A percentile compares a stretch with the other conserved stretches of the same genome.
phyloP scores from a whole-genome alignment of 306 rosid species.

The Castanea mollissima region DNA sequence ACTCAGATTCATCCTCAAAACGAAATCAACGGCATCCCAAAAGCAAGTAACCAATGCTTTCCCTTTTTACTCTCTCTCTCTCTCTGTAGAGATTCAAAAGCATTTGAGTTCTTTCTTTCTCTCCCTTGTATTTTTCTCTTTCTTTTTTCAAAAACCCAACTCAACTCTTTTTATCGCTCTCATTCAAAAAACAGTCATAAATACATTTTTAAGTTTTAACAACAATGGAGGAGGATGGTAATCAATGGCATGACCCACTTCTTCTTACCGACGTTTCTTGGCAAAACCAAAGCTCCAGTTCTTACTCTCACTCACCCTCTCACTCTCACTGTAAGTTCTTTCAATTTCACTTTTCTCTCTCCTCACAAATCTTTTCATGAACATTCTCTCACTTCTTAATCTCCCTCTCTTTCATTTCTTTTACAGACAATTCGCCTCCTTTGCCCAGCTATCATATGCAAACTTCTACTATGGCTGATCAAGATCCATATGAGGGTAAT shows the following conservation, averaged over 20 bases:
- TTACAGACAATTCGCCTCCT: conserved; percentile 29
- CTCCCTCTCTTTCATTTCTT: neutral
- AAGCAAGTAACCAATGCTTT: neutral
- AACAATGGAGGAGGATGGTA: conserved; percentile 40
- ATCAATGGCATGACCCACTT: conserved; percentile 60
- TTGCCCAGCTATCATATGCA: conserved; percentile 28
- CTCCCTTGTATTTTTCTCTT: neutral
- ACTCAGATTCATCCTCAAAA: conserved; percentile 17
- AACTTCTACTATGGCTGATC: conserved; percentile 44
- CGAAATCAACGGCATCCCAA: conserved; percentile 29
- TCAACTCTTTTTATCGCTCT: conserved; percentile 13
- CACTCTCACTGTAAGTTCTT: conserved; percentile 33
- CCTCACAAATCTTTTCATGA: neutral
- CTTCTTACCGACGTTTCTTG: conserved; percentile 55
- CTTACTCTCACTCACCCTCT: conserved; percentile 3
- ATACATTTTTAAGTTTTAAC: conserved; percentile 10
- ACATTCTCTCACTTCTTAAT: conserved; percentile 19
- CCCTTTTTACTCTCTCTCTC: neutral
- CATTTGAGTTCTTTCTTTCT: neutral
- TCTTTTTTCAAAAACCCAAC: conserved; percentile 18
- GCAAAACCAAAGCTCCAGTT: conserved; percentile 25
- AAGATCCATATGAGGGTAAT: conserved; percentile 23
- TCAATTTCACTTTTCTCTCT: neutral
- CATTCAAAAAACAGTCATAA: conserved; percentile 29
- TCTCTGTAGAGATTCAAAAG: conserved; percentile 8